Base-by-base conservation (phyloP, 2,329 filamentous ascomycete genomes). In the Colletotrichum melonis region DNA sequence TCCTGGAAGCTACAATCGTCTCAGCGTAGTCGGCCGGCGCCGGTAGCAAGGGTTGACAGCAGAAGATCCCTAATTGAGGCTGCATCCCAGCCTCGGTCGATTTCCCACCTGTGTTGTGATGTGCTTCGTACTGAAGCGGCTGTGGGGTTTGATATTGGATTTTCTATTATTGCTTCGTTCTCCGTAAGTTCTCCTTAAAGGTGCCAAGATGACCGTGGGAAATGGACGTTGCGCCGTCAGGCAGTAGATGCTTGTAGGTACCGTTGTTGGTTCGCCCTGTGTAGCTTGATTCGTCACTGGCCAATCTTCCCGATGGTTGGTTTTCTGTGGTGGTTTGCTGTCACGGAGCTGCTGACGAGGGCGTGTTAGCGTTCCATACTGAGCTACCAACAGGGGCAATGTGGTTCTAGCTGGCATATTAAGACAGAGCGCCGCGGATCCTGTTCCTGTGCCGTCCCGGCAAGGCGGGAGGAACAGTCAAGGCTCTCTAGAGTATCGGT, bases 1-100 rank as follows among this genome's bases (percentile, higher is more conserved):
- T 46, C 35, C 52, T 49, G 35, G 14, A 6, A 38, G 16, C 19
- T 64, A 54, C 67, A 56, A 32, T 16, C 24, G 32, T 26, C 54
- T 46, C 22, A 67, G 49, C 67, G 60, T 26, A 66, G 60, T 52
- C 71, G 67, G 71, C 22, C 42, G 49, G 59, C 66, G 66, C 54
- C 54, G 67, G 60, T 14, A 63, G 28, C 42, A 52, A 35, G 46
- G 42, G 59, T 64, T 56, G 30, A 56, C 49, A 65, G 60, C 58
- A 63, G 54, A 69, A 63, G 65, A 30, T n/a, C 58, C 30, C 52
- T 28, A 52, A 49, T 5, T 12, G 32, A 35, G 32, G 32, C 32
- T 35, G 12, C 11, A 22, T 24, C 35, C 67, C 32, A 63, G 54
- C 46, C 54, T 69, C 59, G 54, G 59, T 14, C 26, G 59, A 12